Percentiles rank a stretch among this genome's conserved stretches.
phyloP scores from a whole-genome alignment of 495 filamentous ascomycete genomes.

The Trichoderma parareesei region DNA sequence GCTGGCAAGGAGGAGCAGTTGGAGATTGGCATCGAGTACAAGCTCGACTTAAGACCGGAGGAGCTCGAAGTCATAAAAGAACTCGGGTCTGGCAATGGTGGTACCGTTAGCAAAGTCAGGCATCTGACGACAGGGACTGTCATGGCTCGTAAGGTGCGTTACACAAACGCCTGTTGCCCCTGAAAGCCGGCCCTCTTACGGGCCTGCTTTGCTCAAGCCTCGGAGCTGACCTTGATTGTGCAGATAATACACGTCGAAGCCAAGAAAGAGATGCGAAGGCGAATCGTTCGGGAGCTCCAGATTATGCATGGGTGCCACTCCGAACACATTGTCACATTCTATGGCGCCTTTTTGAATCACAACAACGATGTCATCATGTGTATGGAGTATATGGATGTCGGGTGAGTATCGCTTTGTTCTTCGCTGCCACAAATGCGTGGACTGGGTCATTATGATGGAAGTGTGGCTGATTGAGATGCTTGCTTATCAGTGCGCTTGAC shows the following conservation, averaged over 20 bases:
- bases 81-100: conserved; percentile 91
- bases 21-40: conserved; percentile 96
- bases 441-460: background rate
- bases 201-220: background rate
- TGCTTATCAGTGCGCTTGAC: conserved; percentile 68
- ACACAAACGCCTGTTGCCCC: background rate
- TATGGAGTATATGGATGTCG: conserved; percentile 99
- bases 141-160: conserved; percentile 89
- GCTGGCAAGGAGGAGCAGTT: conserved; percentile 59
- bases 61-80: conserved; percentile 91
- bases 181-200: background rate
- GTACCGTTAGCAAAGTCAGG: conserved; percentile 94
- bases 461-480: conserved; percentile 5
- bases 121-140: conserved; percentile 90
- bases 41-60: conserved; percentile 82
- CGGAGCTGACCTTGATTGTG: background rate
- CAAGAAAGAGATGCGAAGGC: conserved; percentile 90
- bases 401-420: conserved; percentile 49
- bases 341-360: conserved; percentile 93
- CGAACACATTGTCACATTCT: conserved; percentile 93
- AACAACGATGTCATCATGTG: conserved; percentile 96
- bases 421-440: background rate
- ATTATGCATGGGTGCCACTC: conserved; percentile 98
- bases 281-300: conserved; percentile 90
- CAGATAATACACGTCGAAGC: conserved; percentile 98